Evolutionary conservation across 2,329 filamentous ascomycete species (phyloP).

Genomic region (Phaeosphaeriaceae sp.): DNA sequence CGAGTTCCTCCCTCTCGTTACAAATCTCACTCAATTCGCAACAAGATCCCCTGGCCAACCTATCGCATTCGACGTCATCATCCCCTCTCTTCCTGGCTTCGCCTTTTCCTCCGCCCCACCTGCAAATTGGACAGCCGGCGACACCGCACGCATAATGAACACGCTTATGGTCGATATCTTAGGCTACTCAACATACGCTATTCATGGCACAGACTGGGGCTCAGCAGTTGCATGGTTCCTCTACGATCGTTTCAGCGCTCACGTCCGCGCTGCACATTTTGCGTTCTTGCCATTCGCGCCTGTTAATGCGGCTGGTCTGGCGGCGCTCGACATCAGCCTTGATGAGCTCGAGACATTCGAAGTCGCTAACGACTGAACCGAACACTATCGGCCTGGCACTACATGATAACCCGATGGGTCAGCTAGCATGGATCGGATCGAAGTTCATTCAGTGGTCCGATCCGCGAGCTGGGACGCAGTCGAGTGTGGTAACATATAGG

Average conservation of each 20-base stretch:
- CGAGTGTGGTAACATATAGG: background rate
- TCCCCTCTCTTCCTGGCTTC: background rate
- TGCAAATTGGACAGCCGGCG: background rate
- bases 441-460: background rate
- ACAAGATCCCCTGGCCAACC: background rate
- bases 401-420: background rate
- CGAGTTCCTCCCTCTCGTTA: constrained; percentile 64
- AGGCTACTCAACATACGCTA: background rate
- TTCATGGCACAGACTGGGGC: background rate
- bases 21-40: constrained; percentile 12
- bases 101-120: background rate
- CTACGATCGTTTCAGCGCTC: background rate
- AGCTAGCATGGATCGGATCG: background rate
- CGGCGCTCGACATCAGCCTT: background rate
- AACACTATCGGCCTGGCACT: background rate
- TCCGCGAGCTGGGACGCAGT: background rate
- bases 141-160: background rate
- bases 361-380: background rate
- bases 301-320: background rate
- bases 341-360: background rate
- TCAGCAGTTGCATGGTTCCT: background rate
- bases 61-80: background rate
- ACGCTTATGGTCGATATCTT: background rate
- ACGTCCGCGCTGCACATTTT: background rate
- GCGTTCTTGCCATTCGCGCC: background rate